Percentiles rank a stretch among this genome's conserved stretches.
These are phyloP conservation scores for Ulmus americana DNA, from an alignment of 331 rosid species.

Conservation along the genomic window DNA sequence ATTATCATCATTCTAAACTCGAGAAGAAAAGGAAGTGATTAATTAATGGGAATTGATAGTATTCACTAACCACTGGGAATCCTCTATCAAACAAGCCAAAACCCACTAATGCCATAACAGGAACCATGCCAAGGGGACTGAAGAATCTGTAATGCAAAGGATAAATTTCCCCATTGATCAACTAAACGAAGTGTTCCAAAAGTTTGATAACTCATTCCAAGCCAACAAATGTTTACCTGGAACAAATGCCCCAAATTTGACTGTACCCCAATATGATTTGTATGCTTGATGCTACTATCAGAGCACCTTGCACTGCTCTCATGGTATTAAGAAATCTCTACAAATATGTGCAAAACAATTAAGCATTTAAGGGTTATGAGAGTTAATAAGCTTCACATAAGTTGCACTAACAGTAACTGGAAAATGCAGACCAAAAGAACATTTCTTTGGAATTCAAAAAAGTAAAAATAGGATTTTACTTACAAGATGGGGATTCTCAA, in stretches of 20 bases:
- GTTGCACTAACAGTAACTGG: no score
- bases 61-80: conserved; percentile 76
- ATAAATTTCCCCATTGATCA: conserved; percentile 8
- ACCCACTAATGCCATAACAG: conserved; percentile 89
- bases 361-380: not conserved
- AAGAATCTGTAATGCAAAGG: conserved; percentile 57
- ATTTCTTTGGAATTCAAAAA: not conserved
- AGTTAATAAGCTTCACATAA: no score
- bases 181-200: not conserved
- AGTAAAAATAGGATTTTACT: conserved; percentile 19
- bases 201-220: conserved; percentile 3
- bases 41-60: not conserved
- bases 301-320: conserved; percentile 96
- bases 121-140: conserved; percentile 98
- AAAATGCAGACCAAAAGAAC: conserved; percentile 5
- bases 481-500: conserved; percentile 69
- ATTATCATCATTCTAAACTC: not conserved
- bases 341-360: conserved; percentile 11
- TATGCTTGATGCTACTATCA: conserved; percentile 81
- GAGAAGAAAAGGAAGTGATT: conserved; percentile 4
- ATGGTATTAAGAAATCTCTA: conserved; percentile 84
- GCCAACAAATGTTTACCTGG: conserved; percentile 48
- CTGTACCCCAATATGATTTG: conserved; percentile 89
- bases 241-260: conserved; percentile 93
- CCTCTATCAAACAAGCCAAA: conserved; percentile 96